Evolutionary conservation across 371 early-diverging fungal species (phyloP), one percentile per base, ranked within the genome.

Genomic region (Chytridiales sp.): DNA sequence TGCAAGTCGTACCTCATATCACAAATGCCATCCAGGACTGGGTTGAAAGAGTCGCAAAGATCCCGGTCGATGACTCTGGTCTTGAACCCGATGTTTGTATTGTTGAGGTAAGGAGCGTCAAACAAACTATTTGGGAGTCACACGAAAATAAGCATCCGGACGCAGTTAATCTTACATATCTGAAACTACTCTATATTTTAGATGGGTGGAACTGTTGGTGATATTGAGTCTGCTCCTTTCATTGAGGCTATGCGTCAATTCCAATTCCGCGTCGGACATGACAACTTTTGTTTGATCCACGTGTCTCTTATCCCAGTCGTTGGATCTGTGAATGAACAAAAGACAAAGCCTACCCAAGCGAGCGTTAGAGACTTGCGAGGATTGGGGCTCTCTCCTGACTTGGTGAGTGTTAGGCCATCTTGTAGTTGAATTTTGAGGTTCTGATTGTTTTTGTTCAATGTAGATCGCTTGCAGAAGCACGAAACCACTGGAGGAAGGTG

Each of bases 241-340:
- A 88, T 98, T 58, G 99, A 99, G 77, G 98, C 99, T 41, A 91
- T 99, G 90, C 89, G 98, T 67, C 99, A 98, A 75, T 95, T 99
- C 86, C 94, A 97, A 72, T 92, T 91, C 84, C 92, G 96, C 62
- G 96, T 97, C 19, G 98, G 96, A n/a, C 88, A 87, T 64, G 94
- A 94, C 40, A 97, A 98, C 84, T 98, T 98, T 70, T 89, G 90
- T 59, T 73, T 97, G 66, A 93, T 99, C 63, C 96, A 96, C 68
- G 99, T 99, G 15, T 98, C 99, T 21, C 83, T 99, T 52, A 87
- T 99, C 2, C 97, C 98, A 44, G 90, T 97, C 4, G 92, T 99
- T 29, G 98, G 98, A 24, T 87, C 91, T 2, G 97, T 96, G 29
- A 95, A 94, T 53, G 99, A 99, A 72, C 97, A 98, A 76, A 99